Base-by-base conservation (phyloP, 352 stramenopile species). In the Phytophthora lateralis region DNA sequence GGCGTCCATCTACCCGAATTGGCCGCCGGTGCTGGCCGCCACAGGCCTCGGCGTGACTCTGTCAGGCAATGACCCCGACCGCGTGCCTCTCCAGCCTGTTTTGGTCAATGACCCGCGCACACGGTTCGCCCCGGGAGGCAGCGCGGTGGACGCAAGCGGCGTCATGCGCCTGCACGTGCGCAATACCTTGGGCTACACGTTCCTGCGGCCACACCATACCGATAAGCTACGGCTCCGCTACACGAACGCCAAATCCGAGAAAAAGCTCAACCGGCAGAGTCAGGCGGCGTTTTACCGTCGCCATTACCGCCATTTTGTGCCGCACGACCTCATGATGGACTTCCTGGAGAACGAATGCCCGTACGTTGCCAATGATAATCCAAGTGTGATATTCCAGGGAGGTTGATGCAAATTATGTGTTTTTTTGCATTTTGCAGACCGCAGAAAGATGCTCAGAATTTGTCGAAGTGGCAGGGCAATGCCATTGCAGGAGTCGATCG, bases 401-500 rank as follows among this genome's bases (percentile, higher is more conserved):
- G 15, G 5, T 20, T 46, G 15, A 18, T 57, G 39, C 6, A 18
- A 8, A n/a, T 43, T 41, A 8, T 45, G 5, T 10, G 14, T 42
- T 20, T 21, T 5, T 24, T 15, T 41, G 35, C 14, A 11, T 35
- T 47, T 2, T 35, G 41, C 27, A 83, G 64, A 17, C 38, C 37
- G 1, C 55, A 78, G 30, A 67, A 69, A 24, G 60, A 66, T 42
- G 56, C 44, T 12, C 35, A 51, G 17, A 54, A 55, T 12, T 45
- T 88, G 12, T 73, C 75, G 10, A 80, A 78, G 50, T 84, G 76
- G 71, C 83, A 92, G 55, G 78, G 83, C 61, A 92, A 92, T 60
- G 76, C 76, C 27, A 66, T 92, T 37, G 52, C 76, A 29, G 83
- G 79, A 35, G 57, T 76, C 8, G 57, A 72, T 32, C 56, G 61